phyloP scores from a whole-genome alignment of 176 grass and related monocot species.

The Eleusine indica region DNA sequence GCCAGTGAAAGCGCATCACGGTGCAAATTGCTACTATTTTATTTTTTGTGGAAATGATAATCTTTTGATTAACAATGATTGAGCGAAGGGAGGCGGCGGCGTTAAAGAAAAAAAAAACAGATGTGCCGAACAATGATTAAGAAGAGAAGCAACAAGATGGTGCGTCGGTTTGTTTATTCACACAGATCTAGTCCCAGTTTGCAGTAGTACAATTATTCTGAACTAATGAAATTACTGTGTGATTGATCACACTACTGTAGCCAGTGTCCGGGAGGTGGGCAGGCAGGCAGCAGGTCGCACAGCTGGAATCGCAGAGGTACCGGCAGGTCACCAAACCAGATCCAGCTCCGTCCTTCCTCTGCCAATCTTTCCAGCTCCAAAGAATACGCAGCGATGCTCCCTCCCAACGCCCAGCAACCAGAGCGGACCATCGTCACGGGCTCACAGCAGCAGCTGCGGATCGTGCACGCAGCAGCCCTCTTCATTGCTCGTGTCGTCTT shows the following conservation, averaged over 20 bases:
- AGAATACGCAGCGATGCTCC: neutral
- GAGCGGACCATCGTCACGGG: neutral
- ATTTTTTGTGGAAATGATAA: too few species aligned
- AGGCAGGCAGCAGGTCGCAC: neutral
- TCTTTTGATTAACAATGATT: neutral
- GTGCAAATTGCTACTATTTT: neutral
- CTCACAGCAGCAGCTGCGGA: neutral
- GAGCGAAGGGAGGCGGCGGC: neutral
- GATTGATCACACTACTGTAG: neutral
- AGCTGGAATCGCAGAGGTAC: slow-evolving; percentile 1
- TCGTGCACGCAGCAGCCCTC: neutral
- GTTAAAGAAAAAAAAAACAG: neutral
- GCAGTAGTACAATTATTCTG: slow-evolving; percentile 1
- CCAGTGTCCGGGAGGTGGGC: neutral
- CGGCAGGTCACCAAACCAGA: neutral
- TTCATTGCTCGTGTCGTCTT: neutral
- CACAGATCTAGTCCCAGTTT: neutral
- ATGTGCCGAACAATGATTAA: slow-evolving; percentile 28
- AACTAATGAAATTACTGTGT: neutral
- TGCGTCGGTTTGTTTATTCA: slow-evolving; percentile 25
- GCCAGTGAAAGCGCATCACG: neutral
- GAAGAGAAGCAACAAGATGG: neutral
- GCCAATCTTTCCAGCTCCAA: neutral
- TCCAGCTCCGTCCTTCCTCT: neutral
- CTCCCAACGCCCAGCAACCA: neutral